Evolutionary conservation across 2,329 filamentous ascomycete species (phyloP).

Genomic region (Chaetomiaceae sp.): DNA sequence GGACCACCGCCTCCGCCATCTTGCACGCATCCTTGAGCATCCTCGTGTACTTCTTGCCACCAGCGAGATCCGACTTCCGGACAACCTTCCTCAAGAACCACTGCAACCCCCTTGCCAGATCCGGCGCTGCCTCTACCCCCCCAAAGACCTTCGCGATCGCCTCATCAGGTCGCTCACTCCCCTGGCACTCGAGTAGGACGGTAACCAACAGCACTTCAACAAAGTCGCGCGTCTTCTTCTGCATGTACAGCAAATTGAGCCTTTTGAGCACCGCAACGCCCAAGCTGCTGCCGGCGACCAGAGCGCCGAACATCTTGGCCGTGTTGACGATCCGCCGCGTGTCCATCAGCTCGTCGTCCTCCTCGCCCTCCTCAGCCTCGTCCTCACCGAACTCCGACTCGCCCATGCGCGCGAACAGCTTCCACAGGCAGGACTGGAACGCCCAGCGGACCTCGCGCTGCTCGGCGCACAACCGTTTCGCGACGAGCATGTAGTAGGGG

Average conservation of each 20-base stretch:
- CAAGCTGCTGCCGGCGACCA: slow-evolving; percentile 42
- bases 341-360: slow-evolving; percentile 42
- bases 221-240: slow-evolving; percentile 69
- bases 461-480: slow-evolving; percentile 68
- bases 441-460: slow-evolving; percentile 66
- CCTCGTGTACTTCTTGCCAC: slow-evolving; percentile 42
- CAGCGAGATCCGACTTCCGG: slow-evolving; percentile 53
- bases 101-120: slow-evolving; percentile 66
- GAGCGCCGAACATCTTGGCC: slow-evolving; percentile 48
- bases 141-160: slow-evolving; percentile 61
- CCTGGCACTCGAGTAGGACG: slow-evolving; percentile 60
- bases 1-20: slow-evolving; percentile 35
- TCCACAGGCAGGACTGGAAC: slow-evolving; percentile 83
- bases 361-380: slow-evolving; percentile 52
- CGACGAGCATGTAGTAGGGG: slow-evolving; percentile 85
- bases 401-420: slow-evolving; percentile 77
- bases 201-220: slow-evolving; percentile 75
- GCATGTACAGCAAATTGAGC: slow-evolving; percentile 72
- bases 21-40: slow-evolving; percentile 43
- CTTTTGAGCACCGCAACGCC: slow-evolving; percentile 53
- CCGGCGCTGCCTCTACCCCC: slow-evolving; percentile 55
- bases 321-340: slow-evolving; percentile 46
- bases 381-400: slow-evolving; percentile 66
- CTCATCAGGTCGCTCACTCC: slow-evolving; percentile 42
- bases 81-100: slow-evolving; percentile 76